A percentile compares a stretch with the other conserved stretches of the same genome.
phyloP scores from a whole-genome alignment of 768 basidiomycete species.

The Xerocomellus intermedius region DNA sequence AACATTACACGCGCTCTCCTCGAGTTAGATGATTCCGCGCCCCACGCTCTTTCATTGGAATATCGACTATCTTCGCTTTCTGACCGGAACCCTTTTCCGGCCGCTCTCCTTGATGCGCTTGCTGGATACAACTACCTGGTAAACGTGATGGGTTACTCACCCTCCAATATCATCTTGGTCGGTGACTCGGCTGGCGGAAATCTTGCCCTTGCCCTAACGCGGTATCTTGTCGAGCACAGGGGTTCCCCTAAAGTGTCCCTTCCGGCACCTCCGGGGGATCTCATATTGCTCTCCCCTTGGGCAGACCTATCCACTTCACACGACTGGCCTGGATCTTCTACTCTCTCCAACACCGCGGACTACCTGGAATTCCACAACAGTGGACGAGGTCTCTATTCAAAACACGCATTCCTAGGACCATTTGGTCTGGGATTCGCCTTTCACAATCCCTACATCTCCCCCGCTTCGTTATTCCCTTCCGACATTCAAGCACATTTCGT shows the following conservation, averaged over 20 bases:
- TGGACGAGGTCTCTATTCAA: conserved; percentile 31
- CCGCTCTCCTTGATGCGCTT: conserved; percentile 70
- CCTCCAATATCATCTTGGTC: conserved; percentile 59
- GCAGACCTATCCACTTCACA: conserved; percentile 45
- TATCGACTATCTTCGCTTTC: conserved; percentile 61
- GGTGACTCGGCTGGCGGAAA: conserved; percentile 83
- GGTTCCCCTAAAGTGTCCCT: conserved; percentile 27
- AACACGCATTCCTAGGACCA: conserved; percentile 45
- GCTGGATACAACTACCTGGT: conserved; percentile 74
- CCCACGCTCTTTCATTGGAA: conserved; percentile 60
- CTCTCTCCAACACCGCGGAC: conserved; percentile 35
- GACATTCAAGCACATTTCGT: conserved; percentile 41
- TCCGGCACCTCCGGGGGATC: conserved; percentile 45
- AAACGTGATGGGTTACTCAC: conserved; percentile 51
- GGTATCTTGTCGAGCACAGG: conserved; percentile 56
- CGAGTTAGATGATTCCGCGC: conserved; percentile 41
- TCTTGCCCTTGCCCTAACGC: conserved; percentile 60
- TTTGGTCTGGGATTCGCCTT: conserved; percentile 46
- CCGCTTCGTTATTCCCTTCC: conserved; percentile 44
- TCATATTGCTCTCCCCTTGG: conserved; percentile 59
- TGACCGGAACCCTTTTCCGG: conserved; percentile 62
- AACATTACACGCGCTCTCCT: conserved; percentile 48
- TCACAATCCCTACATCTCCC: conserved; percentile 56
- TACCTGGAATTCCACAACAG: conserved; percentile 12
- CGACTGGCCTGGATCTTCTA: conserved; percentile 38